A percentile compares a stretch with the other conserved stretches of the same genome.
phyloP scores from a whole-genome alignment of 805 yeast species.

The Naumovozyma castellii region DNA sequence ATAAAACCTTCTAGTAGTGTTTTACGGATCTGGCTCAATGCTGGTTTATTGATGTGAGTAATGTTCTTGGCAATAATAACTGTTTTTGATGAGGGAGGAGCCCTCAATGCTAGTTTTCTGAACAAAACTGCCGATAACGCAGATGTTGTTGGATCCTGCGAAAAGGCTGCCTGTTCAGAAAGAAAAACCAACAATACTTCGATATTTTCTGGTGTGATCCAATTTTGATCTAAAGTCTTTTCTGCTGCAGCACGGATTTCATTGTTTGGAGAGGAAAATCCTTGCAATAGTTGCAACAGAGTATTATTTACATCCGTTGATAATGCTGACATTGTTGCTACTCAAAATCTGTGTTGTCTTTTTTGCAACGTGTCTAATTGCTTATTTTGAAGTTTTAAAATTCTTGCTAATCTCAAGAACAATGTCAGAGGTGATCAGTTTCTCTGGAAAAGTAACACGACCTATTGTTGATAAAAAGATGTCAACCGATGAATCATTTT shows the following conservation, averaged over 20 bases:
- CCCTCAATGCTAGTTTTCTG: slow-evolving; percentile 72
- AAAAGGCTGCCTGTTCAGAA: slow-evolving; percentile 66
- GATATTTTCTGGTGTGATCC: slow-evolving; percentile 62
- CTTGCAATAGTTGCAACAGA: slow-evolving; percentile 48
- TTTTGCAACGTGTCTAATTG: background rate
- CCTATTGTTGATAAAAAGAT: too few relatives aligned
- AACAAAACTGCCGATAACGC: slow-evolving; percentile 82
- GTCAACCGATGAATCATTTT: too few relatives aligned
- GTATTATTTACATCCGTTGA: slow-evolving; percentile 53
- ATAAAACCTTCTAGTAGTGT: slow-evolving; percentile 66
- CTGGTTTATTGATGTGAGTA: slow-evolving; percentile 54
- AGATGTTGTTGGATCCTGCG: slow-evolving; percentile 48
- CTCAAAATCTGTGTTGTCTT: too few relatives aligned
- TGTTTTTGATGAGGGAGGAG: slow-evolving; percentile 51
- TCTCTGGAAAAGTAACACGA: background rate
- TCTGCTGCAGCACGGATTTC: slow-evolving; percentile 71
- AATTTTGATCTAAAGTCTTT: slow-evolving; percentile 55
- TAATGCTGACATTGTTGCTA: slow-evolving; percentile 36
- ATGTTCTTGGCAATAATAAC: slow-evolving; percentile 69
- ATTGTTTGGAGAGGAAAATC: slow-evolving; percentile 75
- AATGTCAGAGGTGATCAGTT: background rate
- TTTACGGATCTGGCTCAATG: slow-evolving; percentile 51
- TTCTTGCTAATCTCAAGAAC: background rate
- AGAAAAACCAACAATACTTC: slow-evolving; percentile 66
- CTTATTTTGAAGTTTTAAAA: background rate